A percentile compares a stretch with the other conserved stretches of the same genome.
These are phyloP conservation scores for Lentithecium fluviatile DNA, from an alignment of 495 filamentous ascomycete genomes.

Conservation along the genomic window DNA sequence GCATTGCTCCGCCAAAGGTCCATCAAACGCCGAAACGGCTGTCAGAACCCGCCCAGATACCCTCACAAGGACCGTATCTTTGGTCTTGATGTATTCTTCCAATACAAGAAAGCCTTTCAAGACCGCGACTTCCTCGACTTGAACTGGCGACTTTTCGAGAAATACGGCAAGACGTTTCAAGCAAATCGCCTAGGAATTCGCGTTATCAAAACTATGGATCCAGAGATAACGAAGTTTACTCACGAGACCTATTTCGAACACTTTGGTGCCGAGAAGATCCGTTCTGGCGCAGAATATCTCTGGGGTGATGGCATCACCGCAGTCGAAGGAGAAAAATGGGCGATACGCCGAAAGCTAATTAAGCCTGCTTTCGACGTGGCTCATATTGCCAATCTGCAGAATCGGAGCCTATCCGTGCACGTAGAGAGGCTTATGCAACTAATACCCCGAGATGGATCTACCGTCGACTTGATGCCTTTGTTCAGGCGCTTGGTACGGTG, in stretches of 20 bases:
- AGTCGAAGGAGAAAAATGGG: slow-evolving; percentile 76
- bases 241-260: slow-evolving; percentile 76
- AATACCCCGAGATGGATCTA: slow-evolving; percentile 38
- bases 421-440: slow-evolving; percentile 44
- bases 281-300: slow-evolving; percentile 32
- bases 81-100: not conserved
- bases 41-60: not conserved
- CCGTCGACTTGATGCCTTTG: slow-evolving; percentile 66
- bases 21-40: not conserved
- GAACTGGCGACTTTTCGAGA: not conserved
- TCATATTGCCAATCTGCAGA: slow-evolving; percentile 73
- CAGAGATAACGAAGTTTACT: slow-evolving; percentile 82
- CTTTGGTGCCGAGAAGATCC: slow-evolving; percentile 49
- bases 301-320: slow-evolving; percentile 44
- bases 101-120: not conserved
- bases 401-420: slow-evolving; percentile 74
- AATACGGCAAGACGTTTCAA: slow-evolving; percentile 8
- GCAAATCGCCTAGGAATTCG: not conserved
- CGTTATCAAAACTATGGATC: slow-evolving; percentile 53
- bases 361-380: slow-evolving; percentile 80
- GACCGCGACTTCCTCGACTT: not conserved
- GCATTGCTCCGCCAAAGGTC: not conserved
- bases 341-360: slow-evolving; percentile 68
- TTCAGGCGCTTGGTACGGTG: slow-evolving; percentile 62
- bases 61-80: not conserved